Base-by-base conservation (phyloP, 2,329 filamentous ascomycete species). In the Teratosphaeria zuluensis region DNA sequence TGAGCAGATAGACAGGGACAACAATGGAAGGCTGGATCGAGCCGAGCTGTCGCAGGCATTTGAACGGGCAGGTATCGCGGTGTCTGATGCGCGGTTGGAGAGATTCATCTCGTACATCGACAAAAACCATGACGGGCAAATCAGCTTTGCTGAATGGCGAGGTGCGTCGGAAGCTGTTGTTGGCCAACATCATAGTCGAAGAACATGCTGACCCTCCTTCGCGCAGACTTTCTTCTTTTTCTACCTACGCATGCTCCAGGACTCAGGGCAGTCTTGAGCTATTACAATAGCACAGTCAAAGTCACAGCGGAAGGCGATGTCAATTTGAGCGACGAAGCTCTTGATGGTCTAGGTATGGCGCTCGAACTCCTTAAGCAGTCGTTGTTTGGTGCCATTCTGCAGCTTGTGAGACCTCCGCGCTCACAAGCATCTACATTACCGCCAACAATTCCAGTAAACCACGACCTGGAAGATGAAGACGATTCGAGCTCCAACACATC, bases 291-390 rank as follows among this genome's bases (percentile, higher is more conserved):
- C 54, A 89, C 92, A 66, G 86, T 95, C 71, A 91, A 89, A 74
- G 81, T 99, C 72, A 96, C 90, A 69, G 81, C 90, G 61, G 94
- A 99, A 80, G 94, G 94, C 74, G 94, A 97, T 78, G 94, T 94
- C 66, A 82, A 89, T 69, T 86, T 97, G 69, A 90, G 87, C 78
- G 92, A 95, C 77, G 90, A 96, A 73, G 88, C 87, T 72, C 83
- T 96, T 70, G 84, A 95, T 81, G 89, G 92, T 77, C 80, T 95
- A 92, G 92, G 92, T 96, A 96, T 82, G 84, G 81, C 80, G 73
- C 70, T 76, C 70, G 77, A 75, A 59, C 85, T 84, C 77, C 82
- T 91, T 83, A 77, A 87, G 74, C 81, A 84, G 74, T 80, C 82
- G 77, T 80, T 91, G 69, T 89, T 92, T 80, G 88, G 88, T 77